These are phyloP conservation scores for Nidula microcarpa DNA, from an alignment of 768 basidiomycete species.

Conservation along the genomic window DNA sequence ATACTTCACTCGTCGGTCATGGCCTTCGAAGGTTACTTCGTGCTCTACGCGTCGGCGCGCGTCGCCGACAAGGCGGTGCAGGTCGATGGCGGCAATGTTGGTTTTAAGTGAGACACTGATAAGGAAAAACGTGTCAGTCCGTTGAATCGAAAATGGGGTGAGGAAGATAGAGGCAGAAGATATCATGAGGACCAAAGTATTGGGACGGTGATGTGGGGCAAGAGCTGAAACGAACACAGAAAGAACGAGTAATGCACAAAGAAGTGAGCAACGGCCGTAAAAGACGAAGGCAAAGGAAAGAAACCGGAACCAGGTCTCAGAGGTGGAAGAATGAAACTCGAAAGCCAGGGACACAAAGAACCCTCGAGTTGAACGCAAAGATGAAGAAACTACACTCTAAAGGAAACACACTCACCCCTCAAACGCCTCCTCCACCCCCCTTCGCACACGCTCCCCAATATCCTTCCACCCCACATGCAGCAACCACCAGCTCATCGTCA, in stretches of 20 bases:
- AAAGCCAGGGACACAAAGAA: no score
- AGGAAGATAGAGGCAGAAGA: no score
- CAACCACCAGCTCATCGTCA: slow-evolving; percentile 92
- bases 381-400: no score
- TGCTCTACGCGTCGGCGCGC: slow-evolving; percentile 77
- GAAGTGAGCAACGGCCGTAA: no score
- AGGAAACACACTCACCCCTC: slow-evolving; percentile 56
- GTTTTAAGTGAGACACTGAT: slow-evolving; percentile 80
- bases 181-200: no score
- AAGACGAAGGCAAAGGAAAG: no score
- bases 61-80: slow-evolving; percentile 66
- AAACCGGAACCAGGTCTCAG: no score
- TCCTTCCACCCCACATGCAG: slow-evolving; percentile 90
- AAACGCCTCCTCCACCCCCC: slow-evolving; percentile 79
- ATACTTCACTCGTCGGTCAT: slow-evolving; percentile 53
- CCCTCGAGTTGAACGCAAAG: no score
- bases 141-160: not conserved
- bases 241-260: no score
- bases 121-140: not conserved
- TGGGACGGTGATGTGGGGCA: no score
- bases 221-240: no score
- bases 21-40: slow-evolving; percentile 60
- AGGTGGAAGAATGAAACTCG: no score
- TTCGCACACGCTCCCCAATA: slow-evolving; percentile 67
- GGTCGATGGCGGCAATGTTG: slow-evolving; percentile 65